phyloP scores from a whole-genome alignment of 768 basidiomycete genomes.

The Tylopilus balloui region DNA sequence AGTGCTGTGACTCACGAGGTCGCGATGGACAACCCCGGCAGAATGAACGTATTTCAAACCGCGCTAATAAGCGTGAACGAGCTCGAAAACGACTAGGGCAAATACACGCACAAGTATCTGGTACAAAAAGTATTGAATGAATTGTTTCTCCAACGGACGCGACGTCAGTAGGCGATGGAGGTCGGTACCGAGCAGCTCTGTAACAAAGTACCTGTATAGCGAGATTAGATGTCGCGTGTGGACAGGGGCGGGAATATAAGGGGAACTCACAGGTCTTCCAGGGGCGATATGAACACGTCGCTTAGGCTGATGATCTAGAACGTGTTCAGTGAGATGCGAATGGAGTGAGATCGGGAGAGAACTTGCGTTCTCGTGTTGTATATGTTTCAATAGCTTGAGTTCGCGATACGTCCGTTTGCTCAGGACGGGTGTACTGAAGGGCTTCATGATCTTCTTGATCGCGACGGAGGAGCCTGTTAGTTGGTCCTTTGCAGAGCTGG shows the following conservation, averaged over 20 bases:
- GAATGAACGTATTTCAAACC: conserved; percentile 99
- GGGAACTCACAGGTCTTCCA: conserved; percentile 84
- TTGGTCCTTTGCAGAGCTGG: conserved; percentile 91
- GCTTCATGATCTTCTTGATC: conserved; percentile 99
- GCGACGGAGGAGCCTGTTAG: conserved; percentile 91
- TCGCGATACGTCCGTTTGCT: conserved; percentile 97
- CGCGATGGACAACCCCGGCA: conserved; percentile 96
- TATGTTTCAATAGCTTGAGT: conserved; percentile 96
- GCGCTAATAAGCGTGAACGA: conserved; percentile 48
- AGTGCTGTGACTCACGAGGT: conserved; percentile 56
- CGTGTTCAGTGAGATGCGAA: conserved; percentile 6
- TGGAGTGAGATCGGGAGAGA: neutral
- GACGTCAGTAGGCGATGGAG: conserved; percentile 95
- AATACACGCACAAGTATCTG: conserved; percentile 78
- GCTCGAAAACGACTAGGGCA: neutral
- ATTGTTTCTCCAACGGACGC: conserved; percentile 97
- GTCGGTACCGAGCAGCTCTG: conserved; percentile 96
- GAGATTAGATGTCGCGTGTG: neutral
- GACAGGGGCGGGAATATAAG: neutral
- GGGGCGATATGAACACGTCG: conserved; percentile 99
- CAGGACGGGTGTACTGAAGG: conserved; percentile 97
- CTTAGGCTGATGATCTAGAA: conserved; percentile 92
- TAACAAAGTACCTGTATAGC: conserved; percentile 86
- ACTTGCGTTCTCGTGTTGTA: conserved; percentile 95
- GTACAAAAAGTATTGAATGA: conserved; percentile 99